These are phyloP conservation scores for Funneliformis mosseae DNA, from an alignment of 192 early-diverging fungal species.

Conservation along the genomic window DNA sequence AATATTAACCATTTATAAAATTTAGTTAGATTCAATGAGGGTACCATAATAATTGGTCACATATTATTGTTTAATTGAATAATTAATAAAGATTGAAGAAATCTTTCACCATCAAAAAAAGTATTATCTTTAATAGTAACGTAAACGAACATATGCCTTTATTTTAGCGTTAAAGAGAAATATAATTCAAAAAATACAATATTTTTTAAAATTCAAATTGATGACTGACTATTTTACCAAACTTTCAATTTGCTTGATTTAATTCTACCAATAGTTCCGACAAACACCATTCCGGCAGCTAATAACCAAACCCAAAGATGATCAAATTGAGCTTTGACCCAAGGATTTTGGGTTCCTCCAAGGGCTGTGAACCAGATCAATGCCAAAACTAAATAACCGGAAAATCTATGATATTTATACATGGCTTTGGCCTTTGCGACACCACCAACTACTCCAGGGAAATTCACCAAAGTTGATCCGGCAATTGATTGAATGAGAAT, in stretches of 20 bases:
- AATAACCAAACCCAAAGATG: conserved; percentile 31
- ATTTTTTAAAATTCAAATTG: no score
- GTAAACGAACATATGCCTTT: no score
- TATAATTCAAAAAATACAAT: no score
- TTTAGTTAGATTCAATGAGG: no score
- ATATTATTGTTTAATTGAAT: no score
- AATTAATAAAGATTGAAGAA: no score
- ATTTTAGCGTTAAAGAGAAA: no score
- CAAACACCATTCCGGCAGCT: not conserved
- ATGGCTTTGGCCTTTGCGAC: conserved; percentile 35
- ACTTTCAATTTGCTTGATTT: conserved; percentile 24
- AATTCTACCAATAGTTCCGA: conserved; percentile 1
- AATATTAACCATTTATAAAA: no score
- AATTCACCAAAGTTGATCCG: conserved; percentile 38
- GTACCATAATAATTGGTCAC: no score
- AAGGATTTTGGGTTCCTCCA: conserved; percentile 41
- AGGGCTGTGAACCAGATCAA: conserved; percentile 43
- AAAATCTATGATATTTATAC: conserved; percentile 46
- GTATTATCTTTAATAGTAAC: no score
- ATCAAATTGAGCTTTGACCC: conserved; percentile 24
- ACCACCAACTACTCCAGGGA: conserved; percentile 37
- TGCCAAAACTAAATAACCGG: conserved; percentile 40
- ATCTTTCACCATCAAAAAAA: no score
- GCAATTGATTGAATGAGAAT: conserved; percentile 38
- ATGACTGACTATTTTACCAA: not conserved